Conservation (phyloP, 176 grass and related monocot genomes). For the Elaeis guineensis region DNA sequence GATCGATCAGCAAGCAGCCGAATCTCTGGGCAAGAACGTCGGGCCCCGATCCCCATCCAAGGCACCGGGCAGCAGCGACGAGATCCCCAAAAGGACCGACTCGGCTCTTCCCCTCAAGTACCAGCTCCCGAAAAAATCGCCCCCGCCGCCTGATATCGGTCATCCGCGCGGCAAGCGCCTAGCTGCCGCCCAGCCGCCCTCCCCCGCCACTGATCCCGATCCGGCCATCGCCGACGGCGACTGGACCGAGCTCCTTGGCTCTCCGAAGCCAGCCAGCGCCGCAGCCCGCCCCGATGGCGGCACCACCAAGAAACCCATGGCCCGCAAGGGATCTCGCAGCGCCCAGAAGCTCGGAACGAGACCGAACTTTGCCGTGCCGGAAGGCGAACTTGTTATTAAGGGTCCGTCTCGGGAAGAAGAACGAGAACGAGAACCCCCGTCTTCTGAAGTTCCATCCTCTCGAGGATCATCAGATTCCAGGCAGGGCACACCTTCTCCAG, state of each 20-base stretch:
- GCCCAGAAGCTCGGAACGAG: conserved; percentile 24
- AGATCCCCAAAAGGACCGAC: conserved; percentile 6
- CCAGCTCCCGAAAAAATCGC: conserved; percentile 15
- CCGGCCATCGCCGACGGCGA: conserved; percentile 20
- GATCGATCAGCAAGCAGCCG: conserved; percentile 98
- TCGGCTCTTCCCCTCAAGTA: conserved; percentile 16
- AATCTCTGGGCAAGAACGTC: conserved; percentile 66
- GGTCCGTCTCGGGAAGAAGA: background rate
- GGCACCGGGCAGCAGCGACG: conserved; percentile 3
- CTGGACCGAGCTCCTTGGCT: conserved; percentile 44
- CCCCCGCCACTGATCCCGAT: background rate
- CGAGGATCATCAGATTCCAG: conserved; percentile 19
- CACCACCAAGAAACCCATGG: background rate
- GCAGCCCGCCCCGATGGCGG: background rate
- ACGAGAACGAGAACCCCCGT: background rate
- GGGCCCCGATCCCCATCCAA: conserved; percentile 31
- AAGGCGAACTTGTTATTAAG: background rate
- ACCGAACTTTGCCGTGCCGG: too few species aligned
- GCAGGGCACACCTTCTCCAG: conserved; percentile 4
- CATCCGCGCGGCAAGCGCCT: conserved; percentile 17
- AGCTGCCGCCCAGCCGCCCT: conserved; percentile 23
- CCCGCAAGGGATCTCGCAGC: background rate
- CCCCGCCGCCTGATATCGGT: conserved; percentile 14
- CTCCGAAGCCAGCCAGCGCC: conserved; percentile 1
- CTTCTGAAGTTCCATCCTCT: background rate